These are phyloP conservation scores for Bacidia gigantensis DNA, from an alignment of 495 filamentous ascomycete species.

Conservation along the genomic window DNA sequence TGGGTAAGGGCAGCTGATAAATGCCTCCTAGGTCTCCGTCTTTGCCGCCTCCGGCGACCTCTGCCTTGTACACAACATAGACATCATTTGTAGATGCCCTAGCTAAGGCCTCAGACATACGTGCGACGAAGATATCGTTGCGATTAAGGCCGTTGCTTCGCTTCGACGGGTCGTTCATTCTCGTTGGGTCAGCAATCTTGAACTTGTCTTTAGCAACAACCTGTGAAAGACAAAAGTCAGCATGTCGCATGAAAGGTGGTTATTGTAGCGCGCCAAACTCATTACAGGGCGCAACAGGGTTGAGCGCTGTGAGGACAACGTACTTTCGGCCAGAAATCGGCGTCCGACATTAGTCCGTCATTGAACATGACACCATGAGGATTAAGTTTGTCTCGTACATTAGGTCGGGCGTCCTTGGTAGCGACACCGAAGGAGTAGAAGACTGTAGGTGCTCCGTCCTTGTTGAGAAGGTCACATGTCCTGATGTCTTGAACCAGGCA, in stretches of 20 bases:
- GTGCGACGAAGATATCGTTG: constrained; percentile 1
- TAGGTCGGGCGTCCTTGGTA: neutral
- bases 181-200: neutral
- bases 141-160: too few species aligned
- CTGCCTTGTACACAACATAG: neutral
- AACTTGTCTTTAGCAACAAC: too few species aligned
- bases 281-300: neutral
- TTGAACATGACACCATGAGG: constrained; percentile 7
- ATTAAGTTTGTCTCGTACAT: neutral
- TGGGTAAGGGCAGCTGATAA: neutral
- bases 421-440: constrained; percentile 5
- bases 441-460: neutral
- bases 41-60: neutral
- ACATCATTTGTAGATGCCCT: constrained; percentile 1
- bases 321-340: neutral
- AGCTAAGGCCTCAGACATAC: neutral
- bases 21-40: neutral
- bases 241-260: too few species aligned
- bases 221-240: too few species aligned
- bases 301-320: neutral
- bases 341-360: neutral
- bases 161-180: too few species aligned
- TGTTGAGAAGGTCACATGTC: neutral
- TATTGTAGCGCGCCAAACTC: neutral
- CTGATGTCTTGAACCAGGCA: constrained; percentile 2